Conservation (phyloP, 2,329 filamentous ascomycete genomes). For the Aspergillus carbonarius region DNA sequence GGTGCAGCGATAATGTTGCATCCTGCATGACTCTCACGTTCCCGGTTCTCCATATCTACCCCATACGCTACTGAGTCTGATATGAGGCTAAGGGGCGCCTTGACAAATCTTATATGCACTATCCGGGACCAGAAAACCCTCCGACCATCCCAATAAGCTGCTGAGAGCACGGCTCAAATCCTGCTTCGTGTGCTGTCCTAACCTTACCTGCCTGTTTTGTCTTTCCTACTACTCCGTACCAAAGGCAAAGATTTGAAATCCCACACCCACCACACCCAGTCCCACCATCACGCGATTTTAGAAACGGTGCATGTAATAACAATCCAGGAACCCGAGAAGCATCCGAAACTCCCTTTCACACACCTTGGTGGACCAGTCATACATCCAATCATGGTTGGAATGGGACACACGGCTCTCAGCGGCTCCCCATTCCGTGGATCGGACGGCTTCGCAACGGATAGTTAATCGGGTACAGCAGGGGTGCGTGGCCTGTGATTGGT, state of each 20-base stretch:
- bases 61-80: slow-evolving; percentile 4
- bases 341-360: background rate
- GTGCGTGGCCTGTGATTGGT: background rate
- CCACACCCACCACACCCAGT: background rate
- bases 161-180: background rate
- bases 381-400: background rate
- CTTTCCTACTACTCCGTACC: background rate
- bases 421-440: too few species aligned
- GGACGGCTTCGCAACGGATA: too few species aligned
- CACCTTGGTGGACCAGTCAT: background rate
- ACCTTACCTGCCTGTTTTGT: too few species aligned
- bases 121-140: background rate
- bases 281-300: background rate
- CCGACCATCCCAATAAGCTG: background rate
- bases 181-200: background rate
- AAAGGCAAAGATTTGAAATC: background rate
- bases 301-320: background rate
- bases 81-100: background rate
- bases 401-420: background rate
- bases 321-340: background rate
- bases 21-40: background rate
- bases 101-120: slow-evolving; percentile 1
- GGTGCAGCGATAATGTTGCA: background rate
- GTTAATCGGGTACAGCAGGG: slow-evolving; percentile 3
- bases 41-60: slow-evolving; percentile 4